Conservation (phyloP, 805 yeast species). For the Candida odintsovae region DNA sequence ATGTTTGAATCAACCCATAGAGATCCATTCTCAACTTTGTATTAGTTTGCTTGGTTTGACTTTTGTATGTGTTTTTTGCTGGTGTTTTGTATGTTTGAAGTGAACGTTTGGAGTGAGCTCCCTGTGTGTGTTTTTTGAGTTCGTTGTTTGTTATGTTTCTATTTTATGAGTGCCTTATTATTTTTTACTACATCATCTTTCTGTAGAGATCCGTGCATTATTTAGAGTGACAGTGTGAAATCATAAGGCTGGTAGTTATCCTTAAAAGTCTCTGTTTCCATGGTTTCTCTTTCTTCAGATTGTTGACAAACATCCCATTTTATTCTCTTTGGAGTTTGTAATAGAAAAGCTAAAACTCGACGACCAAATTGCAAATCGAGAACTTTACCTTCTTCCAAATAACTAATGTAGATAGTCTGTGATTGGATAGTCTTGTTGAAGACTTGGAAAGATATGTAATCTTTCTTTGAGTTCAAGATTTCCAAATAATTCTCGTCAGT, state of each 20-base stretch:
- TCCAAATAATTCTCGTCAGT: conserved; percentile 24
- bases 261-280: conserved; percentile 62
- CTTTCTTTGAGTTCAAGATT: conserved; percentile 23
- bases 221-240: conserved; percentile 30
- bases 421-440: conserved; percentile 26
- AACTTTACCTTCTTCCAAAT: conserved; percentile 26
- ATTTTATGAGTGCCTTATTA: not conserved
- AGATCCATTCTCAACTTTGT: conserved; percentile 26
- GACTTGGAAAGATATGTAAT: conserved; percentile 28
- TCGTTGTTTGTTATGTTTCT: not conserved
- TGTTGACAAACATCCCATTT: conserved; percentile 80
- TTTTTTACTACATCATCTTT: not conserved
- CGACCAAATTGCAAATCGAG: conserved; percentile 84
- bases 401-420: conserved; percentile 28
- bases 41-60: conserved; percentile 6
- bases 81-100: not conserved
- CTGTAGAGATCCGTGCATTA: not conserved
- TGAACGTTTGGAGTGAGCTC: not conserved
- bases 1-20: conserved; percentile 19
- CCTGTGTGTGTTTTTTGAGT: not conserved
- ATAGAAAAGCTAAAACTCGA: conserved; percentile 60
- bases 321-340: conserved; percentile 54
- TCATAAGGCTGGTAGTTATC: conserved; percentile 48
- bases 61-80: not conserved
- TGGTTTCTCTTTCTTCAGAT: conserved; percentile 50